A percentile compares a stretch with the other conserved stretches of the same genome.
Conservation (phyloP, 352 stramenopile species). For the Peronospora farinosa region DNA sequence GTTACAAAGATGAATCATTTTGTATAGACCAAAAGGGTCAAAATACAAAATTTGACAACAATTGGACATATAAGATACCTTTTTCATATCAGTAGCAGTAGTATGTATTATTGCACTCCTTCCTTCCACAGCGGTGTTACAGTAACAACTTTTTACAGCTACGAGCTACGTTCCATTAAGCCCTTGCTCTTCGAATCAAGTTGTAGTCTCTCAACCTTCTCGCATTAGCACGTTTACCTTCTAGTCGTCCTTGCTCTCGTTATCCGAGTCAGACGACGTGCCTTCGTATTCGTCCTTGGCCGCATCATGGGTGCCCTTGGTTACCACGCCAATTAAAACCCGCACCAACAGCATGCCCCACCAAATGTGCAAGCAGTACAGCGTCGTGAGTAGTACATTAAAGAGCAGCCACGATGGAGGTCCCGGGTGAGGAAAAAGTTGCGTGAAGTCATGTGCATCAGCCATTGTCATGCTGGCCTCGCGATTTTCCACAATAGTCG, state of each 20-base stretch:
- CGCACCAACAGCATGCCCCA: slow-evolving; percentile 74
- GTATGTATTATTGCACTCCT: too few relatives aligned
- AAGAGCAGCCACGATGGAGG: slow-evolving; percentile 78
- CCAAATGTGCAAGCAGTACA: slow-evolving; percentile 83
- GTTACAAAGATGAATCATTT: too few relatives aligned
- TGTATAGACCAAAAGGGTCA: too few relatives aligned
- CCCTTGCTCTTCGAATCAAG: not conserved
- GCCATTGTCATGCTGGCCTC: slow-evolving; percentile 69
- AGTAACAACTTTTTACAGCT: too few relatives aligned
- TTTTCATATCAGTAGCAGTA: too few relatives aligned
- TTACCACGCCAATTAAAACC: slow-evolving; percentile 59
- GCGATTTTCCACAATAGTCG: slow-evolving; percentile 63
- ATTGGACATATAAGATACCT: too few relatives aligned
- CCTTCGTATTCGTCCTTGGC: slow-evolving; percentile 85
- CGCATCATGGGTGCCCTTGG: slow-evolving; percentile 65
- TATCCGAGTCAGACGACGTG: slow-evolving; percentile 73
- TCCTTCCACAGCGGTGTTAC: too few relatives aligned
- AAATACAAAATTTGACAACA: too few relatives aligned
- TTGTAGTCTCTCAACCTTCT: slow-evolving; percentile 7
- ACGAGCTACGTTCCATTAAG: not conserved
- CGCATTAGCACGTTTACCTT: slow-evolving; percentile 10
- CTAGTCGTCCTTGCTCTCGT: slow-evolving; percentile 61
- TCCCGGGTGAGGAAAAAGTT: slow-evolving; percentile 58
- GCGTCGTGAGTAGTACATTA: slow-evolving; percentile 64
- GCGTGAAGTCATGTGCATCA: slow-evolving; percentile 62